phyloP scores from a whole-genome alignment of 768 basidiomycete genomes.

The Psilocybe azurescens region DNA sequence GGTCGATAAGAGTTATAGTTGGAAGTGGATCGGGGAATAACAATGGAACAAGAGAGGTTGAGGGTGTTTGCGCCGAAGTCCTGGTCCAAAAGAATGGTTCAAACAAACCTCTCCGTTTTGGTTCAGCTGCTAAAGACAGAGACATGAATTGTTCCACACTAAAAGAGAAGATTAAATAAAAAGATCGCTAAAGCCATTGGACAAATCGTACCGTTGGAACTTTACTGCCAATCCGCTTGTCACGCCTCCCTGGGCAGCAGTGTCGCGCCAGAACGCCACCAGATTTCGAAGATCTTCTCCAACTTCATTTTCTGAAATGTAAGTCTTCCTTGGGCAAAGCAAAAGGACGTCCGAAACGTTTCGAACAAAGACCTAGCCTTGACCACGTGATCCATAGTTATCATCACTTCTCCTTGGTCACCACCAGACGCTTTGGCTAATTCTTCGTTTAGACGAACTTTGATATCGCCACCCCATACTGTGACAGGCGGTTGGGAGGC shows the following conservation, averaged over 20 bases:
- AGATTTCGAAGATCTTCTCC: slow-evolving; percentile 54
- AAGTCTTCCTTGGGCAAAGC: slow-evolving; percentile 51
- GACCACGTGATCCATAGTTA: slow-evolving; percentile 46
- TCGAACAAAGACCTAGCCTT: slow-evolving; percentile 56
- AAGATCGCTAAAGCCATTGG: neutral
- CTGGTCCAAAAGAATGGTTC: slow-evolving; percentile 80
- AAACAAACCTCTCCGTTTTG: slow-evolving; percentile 73
- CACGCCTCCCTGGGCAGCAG: slow-evolving; percentile 44
- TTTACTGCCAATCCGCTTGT: slow-evolving; percentile 52
- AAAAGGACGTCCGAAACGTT: slow-evolving; percentile 52
- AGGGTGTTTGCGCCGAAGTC: slow-evolving; percentile 42
- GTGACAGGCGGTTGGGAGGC: slow-evolving; percentile 51
- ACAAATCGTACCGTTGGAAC: slow-evolving; percentile 61
- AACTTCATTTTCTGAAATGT: slow-evolving; percentile 42
- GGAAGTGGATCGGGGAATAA: slow-evolving; percentile 81
- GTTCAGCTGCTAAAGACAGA: slow-evolving; percentile 76
- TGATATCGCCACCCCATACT: slow-evolving; percentile 74
- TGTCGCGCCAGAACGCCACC: slow-evolving; percentile 61
- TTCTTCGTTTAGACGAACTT: slow-evolving; percentile 48
- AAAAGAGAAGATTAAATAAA: slow-evolving; percentile 5
- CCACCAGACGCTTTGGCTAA: slow-evolving; percentile 50
- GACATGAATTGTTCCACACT: slow-evolving; percentile 83
- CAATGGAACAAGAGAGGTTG: slow-evolving; percentile 71
- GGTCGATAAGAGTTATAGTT: slow-evolving; percentile 68
- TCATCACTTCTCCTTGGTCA: slow-evolving; percentile 47